Conservation (phyloP, 345 rosid genomes). For the Gossypium anomalum region DNA sequence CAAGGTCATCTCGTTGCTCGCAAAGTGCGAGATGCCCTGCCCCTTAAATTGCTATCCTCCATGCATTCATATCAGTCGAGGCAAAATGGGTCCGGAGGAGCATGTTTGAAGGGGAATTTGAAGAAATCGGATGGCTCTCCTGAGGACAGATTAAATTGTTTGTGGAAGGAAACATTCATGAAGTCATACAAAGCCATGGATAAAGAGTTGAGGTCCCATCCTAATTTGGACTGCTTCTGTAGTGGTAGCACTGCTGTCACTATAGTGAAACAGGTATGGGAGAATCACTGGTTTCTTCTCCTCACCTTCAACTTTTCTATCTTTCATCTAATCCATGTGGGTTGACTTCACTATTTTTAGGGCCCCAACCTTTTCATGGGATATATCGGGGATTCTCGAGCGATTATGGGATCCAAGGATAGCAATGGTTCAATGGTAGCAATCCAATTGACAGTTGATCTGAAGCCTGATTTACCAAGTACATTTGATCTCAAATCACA, state of each 20-base stretch:
- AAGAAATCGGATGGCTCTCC: constrained; percentile 46
- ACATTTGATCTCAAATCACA: constrained; percentile 20
- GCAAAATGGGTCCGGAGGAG: constrained; percentile 42
- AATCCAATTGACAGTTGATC: constrained; percentile 85
- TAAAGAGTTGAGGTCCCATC: constrained; percentile 89
- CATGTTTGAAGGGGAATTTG: constrained; percentile 46
- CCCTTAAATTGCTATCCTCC: constrained; percentile 65
- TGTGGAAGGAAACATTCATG: constrained; percentile 87
- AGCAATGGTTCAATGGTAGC: constrained; percentile 72
- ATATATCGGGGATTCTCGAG: constrained; percentile 96
- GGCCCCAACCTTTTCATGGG: constrained; percentile 94
- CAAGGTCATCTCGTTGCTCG: constrained; percentile 97
- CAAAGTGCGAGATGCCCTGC: constrained; percentile 90
- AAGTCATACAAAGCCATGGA: constrained; percentile 96
- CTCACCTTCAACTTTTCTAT: constrained; percentile 1
- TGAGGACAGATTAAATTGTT: constrained; percentile 47
- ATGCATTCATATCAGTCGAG: constrained; percentile 48
- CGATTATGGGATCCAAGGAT: constrained; percentile 89
- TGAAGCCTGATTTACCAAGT: constrained; percentile 99
- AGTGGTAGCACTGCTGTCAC: constrained; percentile 98
- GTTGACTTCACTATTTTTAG: constrained; percentile 39
- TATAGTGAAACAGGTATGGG: constrained; percentile 74
- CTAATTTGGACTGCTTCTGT: constrained; percentile 95
- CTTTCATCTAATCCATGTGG: constrained; percentile 14
- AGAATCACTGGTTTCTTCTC: constrained; percentile 7